Evolutionary conservation across 352 stramenopile species (phyloP).

Genomic region (Phytophthora pinifolia): DNA sequence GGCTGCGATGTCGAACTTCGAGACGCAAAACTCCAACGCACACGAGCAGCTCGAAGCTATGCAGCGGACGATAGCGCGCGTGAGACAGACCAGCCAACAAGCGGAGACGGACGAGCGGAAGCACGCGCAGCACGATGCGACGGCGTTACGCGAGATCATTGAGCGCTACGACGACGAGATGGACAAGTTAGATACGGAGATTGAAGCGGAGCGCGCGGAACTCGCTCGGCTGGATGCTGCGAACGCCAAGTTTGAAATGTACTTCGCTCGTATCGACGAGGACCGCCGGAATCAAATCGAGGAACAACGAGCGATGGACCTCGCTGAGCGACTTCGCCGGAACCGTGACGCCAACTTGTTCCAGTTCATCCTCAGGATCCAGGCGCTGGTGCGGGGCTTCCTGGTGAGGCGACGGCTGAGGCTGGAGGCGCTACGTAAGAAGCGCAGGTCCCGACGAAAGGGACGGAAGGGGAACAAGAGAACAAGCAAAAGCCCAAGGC

Average conservation of each 20-base stretch:
- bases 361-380: constrained; percentile 48
- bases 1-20: constrained; percentile 36
- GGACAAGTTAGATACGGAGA: constrained; percentile 39
- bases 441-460: constrained; percentile 30
- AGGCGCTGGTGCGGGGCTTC: constrained; percentile 63
- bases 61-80: constrained; percentile 27
- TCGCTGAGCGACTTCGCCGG: constrained; percentile 26
- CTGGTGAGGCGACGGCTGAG: constrained; percentile 42
- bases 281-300: constrained; percentile 54
- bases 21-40: constrained; percentile 35
- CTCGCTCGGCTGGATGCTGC: constrained; percentile 33
- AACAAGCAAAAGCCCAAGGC: constrained; percentile 12
- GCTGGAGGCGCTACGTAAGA: constrained; percentile 27
- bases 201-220: constrained; percentile 35
- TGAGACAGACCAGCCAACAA: constrained; percentile 43
- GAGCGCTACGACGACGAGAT: constrained; percentile 55
- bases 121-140: constrained; percentile 34
- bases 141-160: constrained; percentile 51
- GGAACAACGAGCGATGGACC: constrained; percentile 41
- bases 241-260: constrained; percentile 32
- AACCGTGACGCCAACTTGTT: constrained; percentile 55
- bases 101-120: constrained; percentile 57
- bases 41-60: constrained; percentile 41
- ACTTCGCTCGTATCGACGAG: constrained; percentile 58
- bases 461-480: constrained; percentile 35